Evolutionary conservation across 176 grass and related monocot species (phyloP), one percentile per base, ranked within the genome.

Genomic region (Carex pumila): DNA sequence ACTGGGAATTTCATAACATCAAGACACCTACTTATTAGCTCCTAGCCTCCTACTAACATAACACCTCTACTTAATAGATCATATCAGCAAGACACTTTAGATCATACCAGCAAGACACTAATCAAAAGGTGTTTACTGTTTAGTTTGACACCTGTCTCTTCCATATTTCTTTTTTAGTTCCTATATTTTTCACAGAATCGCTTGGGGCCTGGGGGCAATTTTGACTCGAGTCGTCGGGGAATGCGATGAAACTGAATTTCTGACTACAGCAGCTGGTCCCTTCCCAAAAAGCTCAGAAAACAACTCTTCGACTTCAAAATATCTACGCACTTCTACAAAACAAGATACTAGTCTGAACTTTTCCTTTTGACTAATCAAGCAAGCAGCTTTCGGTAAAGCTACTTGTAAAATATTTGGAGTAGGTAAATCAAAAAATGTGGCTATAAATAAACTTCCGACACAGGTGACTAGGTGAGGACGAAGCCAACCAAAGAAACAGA

Each of bases 401-500:
- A 39, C 55, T 45, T 22, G 56, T 81, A 81, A 47, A 81, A 7
- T 64, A 61, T 17, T 21, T 14, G 79, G 15, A 81, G 79, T 81
- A 37, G 57, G 57, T 14, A 62, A 62, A 21, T 22, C 2, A 43
- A 19, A 34, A 14, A 31, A 47, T 5, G 18, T 37, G 45, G 32
- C 14, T 81, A 62, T 81, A 81, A 81, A 65, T 81, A 65, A 65
- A 81, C 79, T 25, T 22, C 60, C 47, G 61, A 30, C 79, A 80
- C 57, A 45, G 34, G 59, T 21, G 18, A 10, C 34, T 34, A 45
- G 34, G 59, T 21, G 18, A 10, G 58, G 79, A 81, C 79, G 57
- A 81, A 81, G 47, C n/a, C 8, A 21, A 34, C 56, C 57, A 81
- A 15, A 41, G 37, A 63, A 56, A 80, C 53, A 61, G 77, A 80